Base-by-base conservation (phyloP, 306 rosid genomes). In the Rosa rugosa region DNA sequence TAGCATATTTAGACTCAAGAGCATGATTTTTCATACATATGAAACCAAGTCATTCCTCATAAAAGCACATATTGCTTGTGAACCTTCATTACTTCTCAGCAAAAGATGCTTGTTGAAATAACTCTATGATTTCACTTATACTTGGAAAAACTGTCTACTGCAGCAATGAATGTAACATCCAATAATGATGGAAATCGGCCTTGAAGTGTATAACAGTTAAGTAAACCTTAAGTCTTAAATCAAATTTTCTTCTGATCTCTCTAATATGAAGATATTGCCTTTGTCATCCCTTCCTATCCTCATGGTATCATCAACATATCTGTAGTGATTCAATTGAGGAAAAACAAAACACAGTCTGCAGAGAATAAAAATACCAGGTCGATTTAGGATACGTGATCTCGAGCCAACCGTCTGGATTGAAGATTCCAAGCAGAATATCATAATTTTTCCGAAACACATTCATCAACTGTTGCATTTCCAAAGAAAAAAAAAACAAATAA, bases 381-480 rank as follows among this genome's bases (percentile, higher is more conserved):
- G 7, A 42, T 62, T 72, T 25, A 91, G 97, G 98, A 94, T 91
- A 94, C 97, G 96, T 94, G 80, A 90, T 91, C 75, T 94, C 98
- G 17, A 91, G 93, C 98, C 98, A 94, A 76, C 97, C 98, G 68
- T 94, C 89, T 50, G 98, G 97, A 79, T 91, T 94, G 92, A 94
- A 94, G 85, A 94, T 89, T 75, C 89, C 75, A 60, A 94, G 86
- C 80, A 94, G 86, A 86, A 94, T 77, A 86, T 90, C 87, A 69
- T 86, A 91, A 75, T 90, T 94, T 85, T 90, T 94, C 80, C 80
- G 87, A 71, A 94, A 94, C 81, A 90, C 50, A 67, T 87, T 85
- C 98, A 91, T 90, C 84, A 94, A 78, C 98, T 91, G 87, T 65
- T 44, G 50, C 12, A 42, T 42, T 40, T 49, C n/a, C 76, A 75